Percentiles rank a stretch among this genome's conserved stretches.
These are phyloP conservation scores for Fusarium sp. DNA, from an alignment of 2,329 filamentous ascomycete genomes.

Conservation along the genomic window DNA sequence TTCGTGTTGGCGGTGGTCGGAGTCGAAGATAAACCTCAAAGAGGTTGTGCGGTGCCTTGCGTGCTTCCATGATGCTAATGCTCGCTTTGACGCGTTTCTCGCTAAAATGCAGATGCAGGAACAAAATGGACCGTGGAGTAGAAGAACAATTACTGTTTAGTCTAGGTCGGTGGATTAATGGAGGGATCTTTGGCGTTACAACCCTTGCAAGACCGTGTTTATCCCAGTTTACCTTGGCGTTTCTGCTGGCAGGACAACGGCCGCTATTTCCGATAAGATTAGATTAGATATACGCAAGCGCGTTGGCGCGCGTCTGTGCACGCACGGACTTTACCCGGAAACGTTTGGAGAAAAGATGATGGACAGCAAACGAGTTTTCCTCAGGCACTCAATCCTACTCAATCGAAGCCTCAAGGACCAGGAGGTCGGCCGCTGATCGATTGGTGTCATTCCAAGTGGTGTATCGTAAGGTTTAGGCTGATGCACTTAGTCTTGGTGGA, in stretches of 20 bases:
- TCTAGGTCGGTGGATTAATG: conserved; percentile 38
- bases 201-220: conserved; percentile 27
- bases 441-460: conserved; percentile 39
- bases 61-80: conserved; percentile 55
- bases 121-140: conserved; percentile 21
- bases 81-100: conserved; percentile 9
- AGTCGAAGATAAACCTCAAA: conserved; percentile 94
- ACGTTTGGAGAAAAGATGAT: conserved; percentile 8
- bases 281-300: conserved; percentile 30
- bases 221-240: conserved; percentile 19
- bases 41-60: conserved; percentile 65
- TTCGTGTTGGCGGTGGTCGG: conserved; percentile 73
- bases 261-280: conserved; percentile 15
- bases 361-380: conserved; percentile 17
- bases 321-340: not conserved
- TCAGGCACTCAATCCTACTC: conserved; percentile 18
- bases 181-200: conserved; percentile 38
- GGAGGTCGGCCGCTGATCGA: conserved; percentile 19
- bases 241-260: conserved; percentile 45
- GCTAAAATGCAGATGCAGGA: conserved; percentile 26
- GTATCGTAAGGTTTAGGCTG: conserved; percentile 40
- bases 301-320: conserved; percentile 35
- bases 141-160: conserved; percentile 25
- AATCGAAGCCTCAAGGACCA: conserved; percentile 19
- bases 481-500: not conserved